Evolutionary conservation across 2,329 filamentous ascomycete species (phyloP), one percentile per base, ranked within the genome.

Genomic region (Talaromyces albobiverticillius): DNA sequence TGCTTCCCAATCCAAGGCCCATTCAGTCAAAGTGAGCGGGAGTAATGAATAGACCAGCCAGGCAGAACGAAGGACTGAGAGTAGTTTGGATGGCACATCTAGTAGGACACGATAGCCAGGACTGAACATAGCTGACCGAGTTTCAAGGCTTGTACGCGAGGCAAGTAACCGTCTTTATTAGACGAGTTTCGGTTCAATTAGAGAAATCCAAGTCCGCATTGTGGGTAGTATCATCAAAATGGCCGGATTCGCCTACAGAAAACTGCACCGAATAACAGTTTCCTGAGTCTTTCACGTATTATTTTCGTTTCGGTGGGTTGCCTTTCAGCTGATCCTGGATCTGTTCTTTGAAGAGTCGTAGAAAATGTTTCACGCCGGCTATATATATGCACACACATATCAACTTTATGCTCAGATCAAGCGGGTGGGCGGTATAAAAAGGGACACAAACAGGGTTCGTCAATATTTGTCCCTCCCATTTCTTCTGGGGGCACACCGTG

Each of bases 401-500:
- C 23, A 52, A 29, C 16, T 41, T 34, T 10, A 1, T n/a, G 18
- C 8, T 16, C 18, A 49, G 34, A 7, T 18, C 22, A 31, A 29
- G 5, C 3, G 22, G 25, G 20, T 11, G n/a, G 11, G 3, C 13
- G 8, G 18, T 8, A 6, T 41, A 32, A 18, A 9, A 23, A 51
- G 11, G 22, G 26, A 23, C 53, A 59, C 54, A 4, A 67, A 71
- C 66, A 66, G 57, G 64, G 62, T 53, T 67, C 64, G 23, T 74
- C 68, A n/a, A 71, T 62, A 11, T 71, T 66, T 36, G 74, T 75
- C 43, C 71, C 71, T 56, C 73, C 71, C 64, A 72, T 71, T 52
- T 75, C 70, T 56, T 76, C 72, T 16, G 69, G 70, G 48, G 72
- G 68, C 45, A 70, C 65, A 31, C 74, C 74, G 59, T 76, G 67